Percentiles rank a stretch among this genome's conserved stretches.
Conservation (phyloP, 257 asterid species). For the Nicotiana paniculata region DNA sequence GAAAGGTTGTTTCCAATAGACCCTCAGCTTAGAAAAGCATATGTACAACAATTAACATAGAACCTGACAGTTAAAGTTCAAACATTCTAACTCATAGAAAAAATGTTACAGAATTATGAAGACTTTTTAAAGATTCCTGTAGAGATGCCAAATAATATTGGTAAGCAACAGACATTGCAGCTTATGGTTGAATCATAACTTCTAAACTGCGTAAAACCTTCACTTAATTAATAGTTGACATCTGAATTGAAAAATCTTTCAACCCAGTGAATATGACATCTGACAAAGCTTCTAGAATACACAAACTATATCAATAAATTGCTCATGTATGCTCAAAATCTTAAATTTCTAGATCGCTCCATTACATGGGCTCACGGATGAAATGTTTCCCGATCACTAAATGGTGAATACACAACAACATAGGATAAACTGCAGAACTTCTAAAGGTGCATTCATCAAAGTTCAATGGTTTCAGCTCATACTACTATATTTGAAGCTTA, state of each 20-base stretch:
- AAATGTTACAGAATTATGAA: no score
- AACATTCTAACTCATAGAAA: background rate
- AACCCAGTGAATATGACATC: background rate
- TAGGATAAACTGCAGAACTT: background rate
- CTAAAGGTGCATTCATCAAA: background rate
- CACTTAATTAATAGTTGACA: background rate
- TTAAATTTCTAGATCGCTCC: no score
- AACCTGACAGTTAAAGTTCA: background rate
- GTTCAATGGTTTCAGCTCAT: background rate
- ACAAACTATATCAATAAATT: background rate
- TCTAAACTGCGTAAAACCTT: background rate
- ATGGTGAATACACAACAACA: background rate
- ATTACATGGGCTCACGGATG: no score
- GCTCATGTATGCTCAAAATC: background rate
- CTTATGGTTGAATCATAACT: no score
- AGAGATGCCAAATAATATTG: background rate
- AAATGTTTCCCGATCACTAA: no score
- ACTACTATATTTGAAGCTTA: background rate
- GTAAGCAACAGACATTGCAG: no score
- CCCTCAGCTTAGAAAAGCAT: no score
- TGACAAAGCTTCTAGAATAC: background rate
- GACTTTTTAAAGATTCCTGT: no score
- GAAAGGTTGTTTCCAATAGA: no score
- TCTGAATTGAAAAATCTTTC: background rate
- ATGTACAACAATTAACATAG: background rate